These are phyloP conservation scores for Globisporangium emineosum DNA, from an alignment of 352 stramenopile species.

Conservation along the genomic window DNA sequence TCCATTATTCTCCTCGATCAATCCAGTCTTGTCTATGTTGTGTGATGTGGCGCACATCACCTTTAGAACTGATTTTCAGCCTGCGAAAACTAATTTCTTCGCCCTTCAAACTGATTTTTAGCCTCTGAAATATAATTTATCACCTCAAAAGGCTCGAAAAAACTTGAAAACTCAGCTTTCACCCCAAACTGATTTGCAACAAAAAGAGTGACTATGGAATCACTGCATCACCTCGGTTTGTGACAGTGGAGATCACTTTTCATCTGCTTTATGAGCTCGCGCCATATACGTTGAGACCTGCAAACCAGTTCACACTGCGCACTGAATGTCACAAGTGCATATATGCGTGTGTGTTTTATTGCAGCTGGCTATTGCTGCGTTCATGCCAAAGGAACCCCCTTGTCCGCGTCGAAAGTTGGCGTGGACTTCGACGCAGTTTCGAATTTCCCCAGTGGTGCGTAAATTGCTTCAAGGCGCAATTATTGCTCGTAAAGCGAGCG, in stretches of 20 bases:
- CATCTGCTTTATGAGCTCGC: background rate
- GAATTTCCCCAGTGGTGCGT: background rate
- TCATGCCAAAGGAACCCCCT: background rate
- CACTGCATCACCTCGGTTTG: background rate
- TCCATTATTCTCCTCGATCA: background rate
- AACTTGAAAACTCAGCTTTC: constrained; percentile 6
- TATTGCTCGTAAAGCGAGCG: background rate
- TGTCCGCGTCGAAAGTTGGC: background rate
- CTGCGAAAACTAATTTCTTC: background rate
- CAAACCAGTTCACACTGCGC: no score
- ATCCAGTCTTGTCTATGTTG: background rate
- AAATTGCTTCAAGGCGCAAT: background rate
- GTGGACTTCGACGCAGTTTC: background rate
- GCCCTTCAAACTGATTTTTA: background rate
- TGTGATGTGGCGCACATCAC: background rate
- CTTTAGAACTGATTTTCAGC: background rate
- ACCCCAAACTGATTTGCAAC: background rate
- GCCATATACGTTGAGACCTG: background rate
- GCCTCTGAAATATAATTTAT: constrained; percentile 1
- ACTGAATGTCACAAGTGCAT: background rate
- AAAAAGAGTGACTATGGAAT: background rate
- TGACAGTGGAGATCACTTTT: background rate
- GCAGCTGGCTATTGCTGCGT: background rate
- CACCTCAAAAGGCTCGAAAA: background rate
- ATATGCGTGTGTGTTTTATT: background rate